Evolutionary conservation across 2,329 filamentous ascomycete genomes (phyloP).

Genomic region (Dactylellina drechsleri): DNA sequence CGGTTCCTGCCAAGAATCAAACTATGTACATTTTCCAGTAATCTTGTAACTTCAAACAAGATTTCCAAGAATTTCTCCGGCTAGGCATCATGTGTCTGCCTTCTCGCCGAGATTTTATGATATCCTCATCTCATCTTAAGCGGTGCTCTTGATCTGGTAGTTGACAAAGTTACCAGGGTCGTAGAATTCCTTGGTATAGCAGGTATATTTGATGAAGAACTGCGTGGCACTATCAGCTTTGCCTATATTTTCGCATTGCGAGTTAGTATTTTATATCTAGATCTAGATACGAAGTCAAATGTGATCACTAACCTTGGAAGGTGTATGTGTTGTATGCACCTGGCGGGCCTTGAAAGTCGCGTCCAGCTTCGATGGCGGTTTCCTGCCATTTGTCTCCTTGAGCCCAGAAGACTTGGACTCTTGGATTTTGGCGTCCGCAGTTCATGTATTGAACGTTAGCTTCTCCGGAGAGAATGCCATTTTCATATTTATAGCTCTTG

Average conservation of each 20-base stretch:
- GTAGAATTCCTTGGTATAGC: conserved; percentile 11
- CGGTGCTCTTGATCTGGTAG: conserved; percentile 25
- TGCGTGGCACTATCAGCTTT: conserved; percentile 15
- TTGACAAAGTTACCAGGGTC: conserved; percentile 38
- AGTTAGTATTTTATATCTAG: neutral
- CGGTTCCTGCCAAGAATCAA: neutral
- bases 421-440: conserved; percentile 13
- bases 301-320: conserved; percentile 8
- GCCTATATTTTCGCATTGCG: conserved; percentile 2
- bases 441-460: conserved; percentile 10
- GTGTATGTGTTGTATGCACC: neutral
- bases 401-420: conserved; percentile 29
- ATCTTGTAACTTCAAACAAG: neutral
- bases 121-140: conserved; percentile 1
- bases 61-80: neutral
- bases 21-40: neutral
- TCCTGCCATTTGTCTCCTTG: conserved; percentile 25
- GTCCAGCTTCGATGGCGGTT: conserved; percentile 6
- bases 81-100: no score
- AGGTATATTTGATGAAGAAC: conserved; percentile 26
- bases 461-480: conserved; percentile 13
- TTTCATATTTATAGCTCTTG: conserved; percentile 15
- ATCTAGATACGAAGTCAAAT: no score
- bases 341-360: neutral
- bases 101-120: neutral